Evolutionary conservation across 495 filamentous ascomycete genomes (phyloP).

Genomic region (Penicillium angulare): DNA sequence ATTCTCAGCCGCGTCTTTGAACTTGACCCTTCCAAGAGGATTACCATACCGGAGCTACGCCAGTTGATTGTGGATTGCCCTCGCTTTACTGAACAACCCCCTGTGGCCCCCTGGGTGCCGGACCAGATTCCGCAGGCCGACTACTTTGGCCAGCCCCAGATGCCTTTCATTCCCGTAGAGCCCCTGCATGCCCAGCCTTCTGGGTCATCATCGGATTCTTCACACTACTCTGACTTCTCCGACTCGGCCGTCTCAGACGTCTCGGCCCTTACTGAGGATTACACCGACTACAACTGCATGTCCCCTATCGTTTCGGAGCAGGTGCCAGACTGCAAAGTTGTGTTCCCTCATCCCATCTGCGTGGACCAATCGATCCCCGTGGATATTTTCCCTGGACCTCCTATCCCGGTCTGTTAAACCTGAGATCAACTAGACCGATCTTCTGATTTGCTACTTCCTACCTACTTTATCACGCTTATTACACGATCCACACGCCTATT

Average conservation of each 20-base stretch:
- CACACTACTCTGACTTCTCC: constrained; percentile 42
- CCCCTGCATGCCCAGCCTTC: constrained; percentile 39
- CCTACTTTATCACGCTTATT: constrained; percentile 23
- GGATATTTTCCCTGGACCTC: constrained; percentile 22
- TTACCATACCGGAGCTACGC: constrained; percentile 79
- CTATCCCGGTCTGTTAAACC: constrained; percentile 26
- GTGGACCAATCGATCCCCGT: constrained; percentile 25
- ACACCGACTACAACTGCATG: constrained; percentile 40
- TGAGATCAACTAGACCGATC: not conserved
- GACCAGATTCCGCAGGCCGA: constrained; percentile 25
- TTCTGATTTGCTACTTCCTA: not conserved
- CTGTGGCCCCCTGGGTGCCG: constrained; percentile 30
- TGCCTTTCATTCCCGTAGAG: constrained; percentile 31
- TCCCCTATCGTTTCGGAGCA: constrained; percentile 36
- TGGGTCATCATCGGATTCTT: constrained; percentile 39
- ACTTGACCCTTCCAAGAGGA: constrained; percentile 78
- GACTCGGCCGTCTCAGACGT: constrained; percentile 43
- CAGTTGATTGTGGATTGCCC: constrained; percentile 73
- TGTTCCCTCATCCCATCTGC: constrained; percentile 28
- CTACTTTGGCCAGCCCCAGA: constrained; percentile 30
- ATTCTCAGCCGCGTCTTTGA: constrained; percentile 91
- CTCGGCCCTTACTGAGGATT: constrained; percentile 44
- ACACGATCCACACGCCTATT: constrained; percentile 26
- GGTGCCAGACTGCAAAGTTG: constrained; percentile 34
- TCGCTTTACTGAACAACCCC: constrained; percentile 60